Evolutionary conservation across 2,329 filamentous ascomycete genomes (phyloP).

Genomic region (Aphanoascus verrucosus): DNA sequence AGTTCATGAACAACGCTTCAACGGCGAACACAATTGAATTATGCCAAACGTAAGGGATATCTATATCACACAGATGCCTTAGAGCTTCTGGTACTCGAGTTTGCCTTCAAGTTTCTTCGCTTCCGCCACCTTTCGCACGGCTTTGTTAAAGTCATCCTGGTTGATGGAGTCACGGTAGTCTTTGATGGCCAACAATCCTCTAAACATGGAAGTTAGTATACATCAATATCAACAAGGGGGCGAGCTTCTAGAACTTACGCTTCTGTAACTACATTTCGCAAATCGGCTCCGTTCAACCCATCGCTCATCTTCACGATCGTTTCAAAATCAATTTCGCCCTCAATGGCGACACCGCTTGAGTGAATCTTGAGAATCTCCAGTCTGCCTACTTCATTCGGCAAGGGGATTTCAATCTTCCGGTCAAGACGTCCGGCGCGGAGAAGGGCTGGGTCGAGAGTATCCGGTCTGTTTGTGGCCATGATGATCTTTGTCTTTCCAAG

Average conservation of each 20-base stretch:
- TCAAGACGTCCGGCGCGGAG: slow-evolving; percentile 86
- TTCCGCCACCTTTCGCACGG: slow-evolving; percentile 92
- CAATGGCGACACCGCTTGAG: slow-evolving; percentile 69
- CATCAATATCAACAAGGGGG: background rate
- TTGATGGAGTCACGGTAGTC: slow-evolving; percentile 93
- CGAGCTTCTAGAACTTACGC: slow-evolving; percentile 61
- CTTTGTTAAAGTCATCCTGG: slow-evolving; percentile 99
- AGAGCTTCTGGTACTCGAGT: slow-evolving; percentile 93
- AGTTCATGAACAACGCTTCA: background rate
- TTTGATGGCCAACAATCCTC: slow-evolving; percentile 94
- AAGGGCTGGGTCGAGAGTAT: slow-evolving; percentile 83
- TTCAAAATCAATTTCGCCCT: slow-evolving; percentile 97
- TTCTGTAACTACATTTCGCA: slow-evolving; percentile 96
- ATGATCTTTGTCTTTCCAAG: slow-evolving; percentile 99
- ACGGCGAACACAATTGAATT: background rate
- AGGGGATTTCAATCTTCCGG: slow-evolving; percentile 92
- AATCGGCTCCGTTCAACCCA: slow-evolving; percentile 90
- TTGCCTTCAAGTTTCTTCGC: slow-evolving; percentile 98
- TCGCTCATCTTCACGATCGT: slow-evolving; percentile 99
- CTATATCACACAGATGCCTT: slow-evolving; percentile 26
- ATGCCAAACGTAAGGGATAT: background rate
- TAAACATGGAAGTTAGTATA: slow-evolving; percentile 30
- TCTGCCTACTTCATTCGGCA: slow-evolving; percentile 92
- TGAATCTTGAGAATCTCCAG: slow-evolving; percentile 98
- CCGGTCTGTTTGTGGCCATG: slow-evolving; percentile 97